A percentile compares a stretch with the other conserved stretches of the same genome.
These are phyloP conservation scores for Scenedesmus sp. DNA, from an alignment of 163 green algal species.

Conservation along the genomic window DNA sequence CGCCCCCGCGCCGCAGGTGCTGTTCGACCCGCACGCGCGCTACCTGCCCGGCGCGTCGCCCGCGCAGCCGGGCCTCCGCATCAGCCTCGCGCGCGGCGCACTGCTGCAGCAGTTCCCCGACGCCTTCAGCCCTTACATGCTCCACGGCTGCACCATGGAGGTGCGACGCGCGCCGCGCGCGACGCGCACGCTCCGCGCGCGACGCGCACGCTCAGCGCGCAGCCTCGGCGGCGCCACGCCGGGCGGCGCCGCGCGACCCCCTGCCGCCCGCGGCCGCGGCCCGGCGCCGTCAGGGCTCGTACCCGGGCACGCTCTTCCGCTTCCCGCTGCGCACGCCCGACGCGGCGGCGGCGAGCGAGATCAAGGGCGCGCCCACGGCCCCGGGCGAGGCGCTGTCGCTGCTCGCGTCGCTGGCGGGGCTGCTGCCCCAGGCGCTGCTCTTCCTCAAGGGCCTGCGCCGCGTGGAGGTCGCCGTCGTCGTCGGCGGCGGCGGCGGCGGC, in stretches of 20 bases:
- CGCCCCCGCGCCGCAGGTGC: neutral
- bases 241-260: neutral
- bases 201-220: neutral
- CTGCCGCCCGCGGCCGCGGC: no score
- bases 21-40: conserved; percentile 63
- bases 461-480: conserved; percentile 55
- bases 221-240: neutral
- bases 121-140: conserved; percentile 68
- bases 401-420: conserved; percentile 49
- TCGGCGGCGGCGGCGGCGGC: conserved; percentile 1
- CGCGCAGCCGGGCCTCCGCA: conserved; percentile 66
- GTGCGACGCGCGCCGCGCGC: neutral
- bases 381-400: conserved; percentile 54
- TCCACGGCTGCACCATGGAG: conserved; percentile 69
- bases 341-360: conserved; percentile 65
- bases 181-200: no score
- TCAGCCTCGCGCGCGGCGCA: conserved; percentile 73
- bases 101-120: conserved; percentile 79
- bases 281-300: conserved; percentile 22
- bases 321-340: conserved; percentile 60
- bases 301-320: conserved; percentile 66
- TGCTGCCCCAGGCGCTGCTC: conserved; percentile 61
- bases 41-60: conserved; percentile 69
- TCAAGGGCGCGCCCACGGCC: conserved; percentile 68
- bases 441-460: conserved; percentile 72